These are phyloP conservation scores for Gyromitra esculenta DNA, from an alignment of 2,329 filamentous ascomycete genomes.

Conservation along the genomic window DNA sequence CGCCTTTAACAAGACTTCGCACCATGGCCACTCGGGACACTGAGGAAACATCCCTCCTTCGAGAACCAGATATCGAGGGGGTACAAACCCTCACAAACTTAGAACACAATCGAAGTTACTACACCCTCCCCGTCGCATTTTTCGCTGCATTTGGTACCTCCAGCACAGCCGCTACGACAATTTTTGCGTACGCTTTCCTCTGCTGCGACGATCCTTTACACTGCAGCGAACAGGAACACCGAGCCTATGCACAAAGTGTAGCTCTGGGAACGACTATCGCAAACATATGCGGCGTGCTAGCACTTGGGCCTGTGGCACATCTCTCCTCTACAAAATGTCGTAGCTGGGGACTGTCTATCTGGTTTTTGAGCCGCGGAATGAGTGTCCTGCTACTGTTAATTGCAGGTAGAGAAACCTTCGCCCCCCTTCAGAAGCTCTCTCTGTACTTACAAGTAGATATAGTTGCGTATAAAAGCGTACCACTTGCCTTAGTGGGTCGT, in stretches of 20 bases:
- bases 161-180: constrained; percentile 5
- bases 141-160: constrained; percentile 1
- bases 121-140: constrained; percentile 1
- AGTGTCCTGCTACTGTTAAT: constrained; percentile 7
- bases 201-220: constrained; percentile 1
- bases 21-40: not conserved
- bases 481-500: constrained; percentile 14
- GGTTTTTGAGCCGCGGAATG: constrained; percentile 14
- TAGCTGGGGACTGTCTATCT: not conserved
- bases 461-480: not conserved
- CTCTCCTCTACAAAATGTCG: constrained; percentile 10
- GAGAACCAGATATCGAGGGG: not conserved
- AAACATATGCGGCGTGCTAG: constrained; percentile 8
- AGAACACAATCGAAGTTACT: not conserved
- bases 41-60: constrained; percentile 4
- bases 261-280: constrained; percentile 6
- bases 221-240: constrained; percentile 14
- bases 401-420: not conserved
- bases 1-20: not conserved
- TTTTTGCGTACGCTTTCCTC: constrained; percentile 9
- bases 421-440: not conserved
- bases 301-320: constrained; percentile 6
- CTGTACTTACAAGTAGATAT: not conserved
- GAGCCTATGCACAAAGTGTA: not conserved
- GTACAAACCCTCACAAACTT: not conserved